Evolutionary conservation across 805 yeast genomes (phyloP), one percentile per base, ranked within the genome.

Genomic region (Monosporozyma servazzii): DNA sequence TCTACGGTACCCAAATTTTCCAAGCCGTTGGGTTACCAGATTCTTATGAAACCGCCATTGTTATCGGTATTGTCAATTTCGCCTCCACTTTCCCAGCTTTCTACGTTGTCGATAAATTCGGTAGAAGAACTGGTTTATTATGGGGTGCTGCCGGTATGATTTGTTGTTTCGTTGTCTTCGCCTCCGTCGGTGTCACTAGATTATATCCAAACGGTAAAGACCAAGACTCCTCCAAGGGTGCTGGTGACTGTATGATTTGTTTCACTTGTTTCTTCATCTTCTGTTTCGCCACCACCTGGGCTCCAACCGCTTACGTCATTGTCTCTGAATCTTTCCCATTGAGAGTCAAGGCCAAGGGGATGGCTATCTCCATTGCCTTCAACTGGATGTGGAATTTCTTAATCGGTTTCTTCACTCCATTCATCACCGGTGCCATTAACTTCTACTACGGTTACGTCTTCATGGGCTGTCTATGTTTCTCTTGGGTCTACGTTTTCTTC

Each of bases 271-370:
- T 83, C 61, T 83, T 73, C 75, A 79, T 83, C 56, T 81, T 82
- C 76, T 80, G 75, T 73, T 83, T 82, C 60, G 88, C 88, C 29
- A 75, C 82, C 47, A 78, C 87, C 25, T 83, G 88, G 88, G 88
- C 86, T 57, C 85, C 87, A 62, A 75, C 78, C 60, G 79, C 77
- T 51, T 82, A 73, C 69, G 80, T 80, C 53, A 80, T 82, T 58
- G 76, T 79, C 40, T 78, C 87, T 44, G 88, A 83, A 68, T 74
- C 81, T 49, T 83, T 79, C 71, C 89, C 89, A 68, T 75, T 82
- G 63, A 78, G 88, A 75, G 79, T 82, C 66, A 78, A 82, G 68
- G 62, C 81, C 64, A 56, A 76, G 70, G 77, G 75, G 60, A 66
- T 68, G 68, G 76, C 80, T 52, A 71, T 81, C 71, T 77, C 84